Base-by-base conservation (phyloP, 331 rosid species). In the Stylosanthes scabra region DNA sequence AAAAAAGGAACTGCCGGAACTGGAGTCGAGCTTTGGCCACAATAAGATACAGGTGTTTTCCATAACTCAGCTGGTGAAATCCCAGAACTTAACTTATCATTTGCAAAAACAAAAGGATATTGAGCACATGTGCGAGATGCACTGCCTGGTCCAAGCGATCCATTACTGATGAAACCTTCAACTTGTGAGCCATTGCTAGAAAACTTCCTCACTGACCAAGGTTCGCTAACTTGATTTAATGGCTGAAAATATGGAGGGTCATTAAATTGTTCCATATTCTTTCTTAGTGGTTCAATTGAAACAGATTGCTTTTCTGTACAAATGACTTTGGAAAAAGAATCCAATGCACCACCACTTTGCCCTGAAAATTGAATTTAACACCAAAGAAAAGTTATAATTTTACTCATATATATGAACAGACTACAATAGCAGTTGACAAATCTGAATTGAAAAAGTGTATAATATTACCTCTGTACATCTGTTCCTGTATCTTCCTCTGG, bases 1-100 rank as follows among this genome's bases (percentile, higher is more conserved):
- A 70, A 66, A 82, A 76, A 74, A 2, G 88, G 83, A 16, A 57
- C 66, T 40, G 82, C 76, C 68, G 81, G 82, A 82, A 60, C 80
- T 34, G 74, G 69, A 61, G 56, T 8, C 2, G 57, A 80, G 77
- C 45, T n/a, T 45, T 2, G 71, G 49, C 57, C 61, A 40, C 41
- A 51, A 61, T 80, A 59, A 47, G 63, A 9, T 62, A 8, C 44
- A 16, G 69, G 40, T 49, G 71, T 57, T 70, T 37, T 75, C 74
- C 66, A 12, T 31, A 31, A 71, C n/a, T 56, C 66, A 57, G 46
- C 46, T 5, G 76, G 51, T 49, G 89, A 74, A 78, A 77, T 51
- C 71, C 78, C 70, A 11, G 86, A 81, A 63, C 31, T 70, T 59
- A 6, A 59, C 72, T 68, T 39, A 34, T 72, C 75, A 63, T 59